Base-by-base conservation (phyloP, 345 rosid species). In the Microthlaspi erraticum region DNA sequence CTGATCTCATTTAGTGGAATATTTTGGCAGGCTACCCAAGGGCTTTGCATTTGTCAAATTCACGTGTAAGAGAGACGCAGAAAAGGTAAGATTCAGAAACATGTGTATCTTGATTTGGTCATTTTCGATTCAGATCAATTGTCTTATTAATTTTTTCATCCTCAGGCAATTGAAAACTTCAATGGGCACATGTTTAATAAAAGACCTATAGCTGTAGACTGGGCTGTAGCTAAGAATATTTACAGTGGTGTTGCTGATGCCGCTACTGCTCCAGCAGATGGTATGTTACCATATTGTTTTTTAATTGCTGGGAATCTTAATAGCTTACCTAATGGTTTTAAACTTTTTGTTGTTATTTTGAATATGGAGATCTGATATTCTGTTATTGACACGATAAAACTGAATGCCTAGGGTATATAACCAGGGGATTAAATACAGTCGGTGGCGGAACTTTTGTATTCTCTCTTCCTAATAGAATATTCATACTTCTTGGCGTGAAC, bases 1-100 rank as follows among this genome's bases (percentile, higher is more conserved):
- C 10, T 69, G 36, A 51, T 17, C 77, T 70, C 44, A 70, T 65
- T 20, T 65, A 5, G 38, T 65, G 10, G 13, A 39, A 39, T 13
- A 14, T 49, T 73, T 84, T 56, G 83, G 75, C 85, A 91, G 98
- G 86, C 77, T 83, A 79, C 81, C 96, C 10, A 93, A 83, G 78
- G 96, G 98, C 41, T 93, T 91, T 89, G 96, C 93, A 48, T 93
- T 93, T 82, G 90, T 93, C 75, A 93, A 91, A 64, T 93, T 91
- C 79, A 89, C 97, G 42, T 84, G 89, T 82, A 91, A 89, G 84
- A 84, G 67, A 53, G 96, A 91, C 68, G 97, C 96, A 59, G 93
- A 91, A 83, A 89, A 80, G 70, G 97, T 93, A 83, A 38, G 83
- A 16, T 69, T 33, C 56, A 5, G 17, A 56, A 69, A 46, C 54